Evolutionary conservation across 306 rosid genomes (phyloP).

Genomic region (Trifolium dubium): DNA sequence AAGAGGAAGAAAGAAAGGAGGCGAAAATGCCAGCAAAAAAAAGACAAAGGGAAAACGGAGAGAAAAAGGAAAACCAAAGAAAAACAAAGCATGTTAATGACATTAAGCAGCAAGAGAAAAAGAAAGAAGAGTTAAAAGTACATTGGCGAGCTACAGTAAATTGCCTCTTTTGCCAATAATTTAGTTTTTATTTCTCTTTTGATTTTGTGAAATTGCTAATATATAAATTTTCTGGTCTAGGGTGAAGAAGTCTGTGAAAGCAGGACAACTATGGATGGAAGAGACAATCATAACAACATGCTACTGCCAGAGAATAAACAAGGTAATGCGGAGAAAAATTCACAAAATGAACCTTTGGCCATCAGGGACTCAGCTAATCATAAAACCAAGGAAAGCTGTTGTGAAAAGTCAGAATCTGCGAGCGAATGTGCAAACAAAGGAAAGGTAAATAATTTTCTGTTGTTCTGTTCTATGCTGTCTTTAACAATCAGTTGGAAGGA

Average conservation of each 20-base stretch:
- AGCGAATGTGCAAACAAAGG: constrained; percentile 42
- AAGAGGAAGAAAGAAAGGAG: constrained; percentile 75
- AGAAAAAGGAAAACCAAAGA: constrained; percentile 74
- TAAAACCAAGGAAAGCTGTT: constrained; percentile 45
- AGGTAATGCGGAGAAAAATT: constrained; percentile 35
- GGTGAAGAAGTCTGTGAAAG: constrained; percentile 54
- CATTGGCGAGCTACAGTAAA: constrained; percentile 57
- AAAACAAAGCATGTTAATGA: constrained; percentile 78
- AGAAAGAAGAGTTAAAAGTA: constrained; percentile 57
- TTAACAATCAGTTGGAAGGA: constrained; percentile 32
- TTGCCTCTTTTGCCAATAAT: constrained; percentile 24
- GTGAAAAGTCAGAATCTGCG: constrained; percentile 36
- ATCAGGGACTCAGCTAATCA: constrained; percentile 43
- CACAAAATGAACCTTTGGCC: constrained; percentile 45
- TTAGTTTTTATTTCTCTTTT: constrained; percentile 1
- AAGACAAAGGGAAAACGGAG: constrained; percentile 88
- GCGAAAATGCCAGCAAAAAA: constrained; percentile 76
- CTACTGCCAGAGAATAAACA: constrained; percentile 45
- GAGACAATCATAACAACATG: constrained; percentile 39
- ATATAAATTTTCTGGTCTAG: constrained; percentile 53
- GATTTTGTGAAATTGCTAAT: constrained; percentile 37
- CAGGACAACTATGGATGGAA: constrained; percentile 51
- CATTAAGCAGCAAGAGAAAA: constrained; percentile 54
- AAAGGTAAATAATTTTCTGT: constrained; percentile 49
- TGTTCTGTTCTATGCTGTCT: constrained; percentile 31